A percentile compares a stretch with the other conserved stretches of the same genome.
These are phyloP conservation scores for Alternaria brassicae DNA, from an alignment of 2,329 filamentous ascomycete genomes.

Conservation along the genomic window DNA sequence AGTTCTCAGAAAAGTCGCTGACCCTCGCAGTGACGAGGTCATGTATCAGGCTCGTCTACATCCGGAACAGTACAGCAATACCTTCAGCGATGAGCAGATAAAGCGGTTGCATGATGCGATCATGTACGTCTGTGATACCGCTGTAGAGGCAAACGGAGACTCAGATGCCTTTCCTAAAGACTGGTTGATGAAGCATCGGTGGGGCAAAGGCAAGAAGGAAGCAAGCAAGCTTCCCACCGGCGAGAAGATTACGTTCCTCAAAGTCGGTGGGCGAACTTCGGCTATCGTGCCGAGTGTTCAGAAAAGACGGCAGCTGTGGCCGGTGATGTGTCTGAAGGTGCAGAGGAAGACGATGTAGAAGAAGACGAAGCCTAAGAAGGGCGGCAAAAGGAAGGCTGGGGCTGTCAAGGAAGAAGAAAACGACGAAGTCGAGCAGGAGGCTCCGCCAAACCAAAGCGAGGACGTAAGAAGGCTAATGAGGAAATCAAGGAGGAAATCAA, in stretches of 20 bases:
- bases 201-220: constrained; percentile 85
- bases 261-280: constrained; percentile 88
- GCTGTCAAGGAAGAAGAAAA: constrained; percentile 33
- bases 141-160: constrained; percentile 80
- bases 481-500: constrained; percentile 22
- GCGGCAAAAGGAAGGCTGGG: constrained; percentile 46
- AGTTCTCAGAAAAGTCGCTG: not conserved
- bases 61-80: constrained; percentile 90
- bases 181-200: constrained; percentile 86
- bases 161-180: constrained; percentile 82
- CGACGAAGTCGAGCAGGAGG: constrained; percentile 15
- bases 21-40: constrained; percentile 72
- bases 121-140: constrained; percentile 78
- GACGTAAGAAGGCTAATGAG: constrained; percentile 35
- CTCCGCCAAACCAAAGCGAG: constrained; percentile 29
- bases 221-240: constrained; percentile 77
- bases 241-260: constrained; percentile 83
- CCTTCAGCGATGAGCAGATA: constrained; percentile 75
- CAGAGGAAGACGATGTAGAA: constrained; percentile 31
- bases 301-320: constrained; percentile 75
- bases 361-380: constrained; percentile 41
- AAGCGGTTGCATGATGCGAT: constrained; percentile 74
- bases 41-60: constrained; percentile 89
- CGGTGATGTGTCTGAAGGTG: constrained; percentile 57
- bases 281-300: constrained; percentile 86